A percentile compares a stretch with the other conserved stretches of the same genome.
phyloP scores from a whole-genome alignment of 192 early-diverging fungal species.

The Linnemannia hyalina region DNA sequence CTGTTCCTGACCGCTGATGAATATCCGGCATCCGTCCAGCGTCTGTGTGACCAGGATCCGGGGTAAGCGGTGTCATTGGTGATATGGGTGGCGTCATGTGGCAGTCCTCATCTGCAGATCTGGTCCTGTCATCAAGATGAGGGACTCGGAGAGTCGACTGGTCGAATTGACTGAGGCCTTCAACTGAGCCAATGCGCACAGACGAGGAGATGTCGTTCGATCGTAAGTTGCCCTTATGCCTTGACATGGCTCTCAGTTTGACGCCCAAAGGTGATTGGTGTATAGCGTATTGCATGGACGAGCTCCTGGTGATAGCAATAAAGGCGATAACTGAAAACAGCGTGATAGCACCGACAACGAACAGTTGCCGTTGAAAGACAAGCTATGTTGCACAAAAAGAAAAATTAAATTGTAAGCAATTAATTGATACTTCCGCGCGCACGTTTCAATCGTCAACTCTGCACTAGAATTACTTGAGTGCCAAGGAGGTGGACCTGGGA shows the following conservation, averaged over 20 bases:
- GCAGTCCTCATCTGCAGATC: background rate
- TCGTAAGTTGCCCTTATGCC: slow-evolving; percentile 3
- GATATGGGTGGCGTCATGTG: slow-evolving; percentile 41
- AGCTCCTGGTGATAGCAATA: slow-evolving; percentile 59
- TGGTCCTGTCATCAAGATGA: background rate
- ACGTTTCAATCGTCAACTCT: too few species aligned
- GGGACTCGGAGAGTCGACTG: slow-evolving; percentile 21
- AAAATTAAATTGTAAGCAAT: background rate
- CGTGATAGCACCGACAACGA: slow-evolving; percentile 51
- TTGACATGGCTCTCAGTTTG: slow-evolving; percentile 47
- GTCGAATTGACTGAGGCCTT: slow-evolving; percentile 36
- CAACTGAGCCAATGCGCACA: slow-evolving; percentile 51
- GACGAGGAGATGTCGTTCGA: slow-evolving; percentile 16
- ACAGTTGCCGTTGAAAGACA: slow-evolving; percentile 60
- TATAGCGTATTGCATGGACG: slow-evolving; percentile 52
- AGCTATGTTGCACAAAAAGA: slow-evolving; percentile 16
- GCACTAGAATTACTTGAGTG: slow-evolving; percentile 49
- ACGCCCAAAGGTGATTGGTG: slow-evolving; percentile 47
- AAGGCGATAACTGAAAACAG: slow-evolving; percentile 55
- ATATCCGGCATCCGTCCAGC: background rate
- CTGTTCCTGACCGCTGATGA: background rate
- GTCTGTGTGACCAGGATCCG: slow-evolving; percentile 22
- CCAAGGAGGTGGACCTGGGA: slow-evolving; percentile 61
- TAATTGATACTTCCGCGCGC: background rate
- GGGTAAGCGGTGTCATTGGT: slow-evolving; percentile 31